These are phyloP conservation scores for Porphyrellus cyaneotinctus DNA, from an alignment of 768 basidiomycete genomes.

Conservation along the genomic window DNA sequence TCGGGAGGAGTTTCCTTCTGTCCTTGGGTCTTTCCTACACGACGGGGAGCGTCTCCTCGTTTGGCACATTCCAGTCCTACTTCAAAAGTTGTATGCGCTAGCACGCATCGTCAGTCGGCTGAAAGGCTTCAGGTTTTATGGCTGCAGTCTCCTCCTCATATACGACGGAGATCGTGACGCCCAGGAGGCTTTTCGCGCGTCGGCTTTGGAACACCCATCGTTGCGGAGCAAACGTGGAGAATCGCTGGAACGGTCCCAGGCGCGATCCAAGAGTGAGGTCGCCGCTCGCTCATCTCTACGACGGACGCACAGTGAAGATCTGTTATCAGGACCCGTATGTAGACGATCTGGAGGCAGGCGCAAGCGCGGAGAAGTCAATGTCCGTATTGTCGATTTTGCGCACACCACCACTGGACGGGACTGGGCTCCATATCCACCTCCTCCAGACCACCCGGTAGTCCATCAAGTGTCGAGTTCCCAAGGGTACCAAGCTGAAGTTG, in stretches of 20 bases:
- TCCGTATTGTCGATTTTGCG: conserved; percentile 97
- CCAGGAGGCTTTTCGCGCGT: conserved; percentile 69
- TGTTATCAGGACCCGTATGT: conserved; percentile 61
- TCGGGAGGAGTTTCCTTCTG: conserved; percentile 76
- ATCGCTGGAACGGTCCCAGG: conserved; percentile 60
- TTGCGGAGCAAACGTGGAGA: conserved; percentile 70
- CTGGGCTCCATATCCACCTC: conserved; percentile 65
- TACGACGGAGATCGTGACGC: conserved; percentile 93
- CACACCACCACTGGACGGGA: conserved; percentile 96
- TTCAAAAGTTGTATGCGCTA: conserved; percentile 91
- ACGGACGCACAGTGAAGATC: conserved; percentile 77
- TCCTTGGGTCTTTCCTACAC: conserved; percentile 78
- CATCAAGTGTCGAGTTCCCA: conserved; percentile 55
- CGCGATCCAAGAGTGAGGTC: conserved; percentile 39
- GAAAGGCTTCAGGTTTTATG: conserved; percentile 97
- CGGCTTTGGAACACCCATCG: conserved; percentile 61
- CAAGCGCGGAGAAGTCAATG: conserved; percentile 87
- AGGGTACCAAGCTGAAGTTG: conserved; percentile 79
- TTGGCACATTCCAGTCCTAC: conserved; percentile 87
- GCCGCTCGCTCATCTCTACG: conserved; percentile 49
- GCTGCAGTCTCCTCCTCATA: conserved; percentile 92
- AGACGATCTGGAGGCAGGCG: conserved; percentile 62
- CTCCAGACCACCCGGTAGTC: conserved; percentile 36
- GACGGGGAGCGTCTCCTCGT: conserved; percentile 81
- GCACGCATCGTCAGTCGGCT: conserved; percentile 86